Conservation (phyloP, 2,329 filamentous ascomycete genomes). For the Ophiocordyceps camponoti-saundersi region DNA sequence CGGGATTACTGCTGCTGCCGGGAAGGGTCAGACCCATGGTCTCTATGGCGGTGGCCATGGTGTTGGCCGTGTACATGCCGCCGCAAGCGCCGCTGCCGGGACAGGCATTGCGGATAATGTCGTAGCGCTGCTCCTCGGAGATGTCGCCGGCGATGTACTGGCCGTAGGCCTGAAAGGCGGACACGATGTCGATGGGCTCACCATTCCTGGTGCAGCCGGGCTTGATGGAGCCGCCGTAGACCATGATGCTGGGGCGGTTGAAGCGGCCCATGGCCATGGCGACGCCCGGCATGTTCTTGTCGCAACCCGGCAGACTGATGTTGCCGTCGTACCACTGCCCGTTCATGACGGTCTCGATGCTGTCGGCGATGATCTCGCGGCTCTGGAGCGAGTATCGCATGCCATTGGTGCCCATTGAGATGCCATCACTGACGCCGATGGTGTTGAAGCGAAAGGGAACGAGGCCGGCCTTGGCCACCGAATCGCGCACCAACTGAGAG, state of each 20-base stretch:
- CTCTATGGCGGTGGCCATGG: slow-evolving; percentile 82
- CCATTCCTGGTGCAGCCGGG: slow-evolving; percentile 71
- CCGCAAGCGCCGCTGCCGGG: slow-evolving; percentile 50
- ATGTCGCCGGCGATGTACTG: slow-evolving; percentile 89
- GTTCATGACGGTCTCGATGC: slow-evolving; percentile 97
- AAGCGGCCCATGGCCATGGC: slow-evolving; percentile 87
- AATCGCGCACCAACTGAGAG: slow-evolving; percentile 53
- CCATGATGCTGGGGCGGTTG: slow-evolving; percentile 90
- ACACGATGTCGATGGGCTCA: slow-evolving; percentile 78
- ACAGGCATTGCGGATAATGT: slow-evolving; percentile 86
- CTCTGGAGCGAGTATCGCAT: slow-evolving; percentile 95
- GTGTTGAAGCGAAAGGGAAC: slow-evolving; percentile 98
- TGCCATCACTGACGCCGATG: slow-evolving; percentile 90
- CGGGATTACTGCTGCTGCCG: slow-evolving; percentile 64
- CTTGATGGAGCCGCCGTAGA: slow-evolving; percentile 89
- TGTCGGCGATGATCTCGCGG: slow-evolving; percentile 92
- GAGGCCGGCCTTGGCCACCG: slow-evolving; percentile 52
- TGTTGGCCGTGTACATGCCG: slow-evolving; percentile 89
- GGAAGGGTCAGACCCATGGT: slow-evolving; percentile 80
- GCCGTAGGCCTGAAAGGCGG: slow-evolving; percentile 94
- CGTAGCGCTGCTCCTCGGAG: slow-evolving; percentile 76
- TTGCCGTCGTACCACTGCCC: slow-evolving; percentile 98
- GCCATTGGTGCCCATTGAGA: slow-evolving; percentile 94
- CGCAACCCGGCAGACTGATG: slow-evolving; percentile 89
- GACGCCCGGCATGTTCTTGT: slow-evolving; percentile 98